A percentile compares a stretch with the other conserved stretches of the same genome.
Conservation (phyloP, 2,329 filamentous ascomycete genomes). For the Colletotrichum ledebouriae region DNA sequence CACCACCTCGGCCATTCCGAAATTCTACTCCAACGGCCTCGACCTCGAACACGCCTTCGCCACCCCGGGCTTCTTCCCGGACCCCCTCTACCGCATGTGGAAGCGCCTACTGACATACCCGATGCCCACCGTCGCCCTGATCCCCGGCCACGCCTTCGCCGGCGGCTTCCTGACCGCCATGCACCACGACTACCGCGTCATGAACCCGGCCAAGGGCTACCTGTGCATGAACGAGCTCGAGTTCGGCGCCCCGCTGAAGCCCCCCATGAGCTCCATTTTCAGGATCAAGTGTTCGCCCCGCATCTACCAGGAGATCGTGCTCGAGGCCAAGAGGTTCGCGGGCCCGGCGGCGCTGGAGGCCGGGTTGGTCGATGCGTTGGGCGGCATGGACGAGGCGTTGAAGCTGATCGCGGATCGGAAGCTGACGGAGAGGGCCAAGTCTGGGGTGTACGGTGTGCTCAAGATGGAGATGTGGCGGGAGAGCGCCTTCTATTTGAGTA, state of each 20-base stretch:
- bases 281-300: constrained; percentile 70
- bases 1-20: constrained; percentile 78
- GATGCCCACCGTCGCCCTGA: constrained; percentile 84
- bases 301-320: constrained; percentile 73
- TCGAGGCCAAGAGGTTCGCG: constrained; percentile 79
- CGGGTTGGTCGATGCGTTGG: constrained; percentile 77
- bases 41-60: constrained; percentile 76
- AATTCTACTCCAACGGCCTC: constrained; percentile 89
- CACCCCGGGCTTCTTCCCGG: constrained; percentile 72
- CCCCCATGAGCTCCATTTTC: constrained; percentile 82
- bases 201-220: constrained; percentile 78
- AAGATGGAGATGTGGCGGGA: constrained; percentile 84
- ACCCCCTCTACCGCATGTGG: constrained; percentile 75
- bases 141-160: constrained; percentile 87
- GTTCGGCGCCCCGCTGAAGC: constrained; percentile 80
- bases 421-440: constrained; percentile 72
- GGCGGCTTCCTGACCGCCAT: constrained; percentile 86
- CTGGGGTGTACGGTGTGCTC: constrained; percentile 76
- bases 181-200: constrained; percentile 86
- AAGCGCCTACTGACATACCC: constrained; percentile 73
- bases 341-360: constrained; percentile 73
- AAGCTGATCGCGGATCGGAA: constrained; percentile 70
- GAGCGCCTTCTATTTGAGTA: constrained; percentile 69
- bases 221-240: constrained; percentile 86
- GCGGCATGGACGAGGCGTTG: constrained; percentile 74